Conservation (phyloP, 768 basidiomycete species). For the Pleurotus sapidus region DNA sequence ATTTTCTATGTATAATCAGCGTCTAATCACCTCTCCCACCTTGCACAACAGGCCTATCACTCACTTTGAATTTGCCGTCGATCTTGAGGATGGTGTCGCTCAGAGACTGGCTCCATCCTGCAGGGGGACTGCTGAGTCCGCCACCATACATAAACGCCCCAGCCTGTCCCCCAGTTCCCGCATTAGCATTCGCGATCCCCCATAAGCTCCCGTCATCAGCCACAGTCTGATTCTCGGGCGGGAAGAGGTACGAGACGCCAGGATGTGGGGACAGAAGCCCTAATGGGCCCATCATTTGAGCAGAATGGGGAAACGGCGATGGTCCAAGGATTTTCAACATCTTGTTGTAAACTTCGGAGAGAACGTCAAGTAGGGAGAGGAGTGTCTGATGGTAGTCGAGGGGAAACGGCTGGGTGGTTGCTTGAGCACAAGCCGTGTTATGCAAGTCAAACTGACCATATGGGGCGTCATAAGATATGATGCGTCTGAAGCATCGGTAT, state of each 20-base stretch:
- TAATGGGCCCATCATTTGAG: conserved; percentile 75
- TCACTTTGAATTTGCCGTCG: conserved; percentile 81
- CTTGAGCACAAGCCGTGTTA: conserved; percentile 5
- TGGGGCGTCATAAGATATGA: conserved; percentile 74
- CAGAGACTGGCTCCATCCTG: conserved; percentile 56
- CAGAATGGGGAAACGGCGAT: conserved; percentile 64
- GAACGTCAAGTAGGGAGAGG: conserved; percentile 83
- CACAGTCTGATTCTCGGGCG: conserved; percentile 26
- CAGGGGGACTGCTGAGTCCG: conserved; percentile 40
- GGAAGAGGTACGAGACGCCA: conserved; percentile 79
- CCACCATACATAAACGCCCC: conserved; percentile 27
- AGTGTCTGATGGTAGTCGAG: conserved; percentile 89
- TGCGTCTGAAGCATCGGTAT: conserved; percentile 55
- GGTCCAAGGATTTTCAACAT: conserved; percentile 81
- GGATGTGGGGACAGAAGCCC: conserved; percentile 76
- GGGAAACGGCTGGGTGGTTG: conserved; percentile 65
- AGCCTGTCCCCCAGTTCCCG: conserved; percentile 15
- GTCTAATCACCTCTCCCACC: not conserved
- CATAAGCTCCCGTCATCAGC: conserved; percentile 54
- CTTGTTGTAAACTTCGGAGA: conserved; percentile 88
- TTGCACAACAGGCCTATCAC: conserved; percentile 15
- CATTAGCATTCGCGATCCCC: conserved; percentile 61
- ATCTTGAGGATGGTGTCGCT: conserved; percentile 78
- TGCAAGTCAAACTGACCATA: conserved; percentile 48
- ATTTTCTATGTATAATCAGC: conserved; percentile 60